Base-by-base conservation (phyloP, 31 red algal species). In the Asparagopsis taxiformis region DNA sequence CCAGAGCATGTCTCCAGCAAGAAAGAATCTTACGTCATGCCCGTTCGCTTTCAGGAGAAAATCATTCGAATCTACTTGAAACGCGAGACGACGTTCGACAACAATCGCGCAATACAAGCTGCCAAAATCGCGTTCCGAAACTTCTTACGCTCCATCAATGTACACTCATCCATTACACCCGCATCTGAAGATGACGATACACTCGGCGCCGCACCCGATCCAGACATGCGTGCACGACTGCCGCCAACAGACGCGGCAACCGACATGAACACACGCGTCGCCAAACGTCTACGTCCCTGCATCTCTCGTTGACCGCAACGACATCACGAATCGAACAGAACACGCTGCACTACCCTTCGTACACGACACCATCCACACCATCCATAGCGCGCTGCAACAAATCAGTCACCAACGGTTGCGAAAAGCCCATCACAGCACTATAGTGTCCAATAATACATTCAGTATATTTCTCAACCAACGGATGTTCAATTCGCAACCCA, bases 361-460 rank as follows among this genome's bases (percentile, higher is more conserved):
- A 44, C 10, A 41, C 37, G 16, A 62, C 26, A 29, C 79, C 81
- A 48, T 70, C 70, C 20, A 30, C 19, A 17, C 68, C 61, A 6
- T 64, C 61, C 11, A 75, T 19, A 19, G 81, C 81, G 44, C 67
- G 31, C 58, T 28, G 17, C 20, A 85, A 20, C 1, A 85, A 61
- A 0, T 55, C 13, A 23, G 59, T 48, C 15, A 58, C 81, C 57
- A 89, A 41, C 11, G 75, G 75, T 51, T 80, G 54, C 31, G 75
- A 80, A 63, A 99, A 82, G 3, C 96, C 96, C 96, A 94, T 94
- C 29, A 99, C 96, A 30, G 96, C 85, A 29, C 73, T 87, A 2
- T 57, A 29, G 11, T 88, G 60, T 15, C 96, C 96, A 8, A 95
- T 74, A 15, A 99, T 72, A 46, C 85, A 90, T n/a, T 94, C 91